Evolutionary conservation across 345 rosid species (phyloP).

Genomic region (Noccaea bulbosa): DNA sequence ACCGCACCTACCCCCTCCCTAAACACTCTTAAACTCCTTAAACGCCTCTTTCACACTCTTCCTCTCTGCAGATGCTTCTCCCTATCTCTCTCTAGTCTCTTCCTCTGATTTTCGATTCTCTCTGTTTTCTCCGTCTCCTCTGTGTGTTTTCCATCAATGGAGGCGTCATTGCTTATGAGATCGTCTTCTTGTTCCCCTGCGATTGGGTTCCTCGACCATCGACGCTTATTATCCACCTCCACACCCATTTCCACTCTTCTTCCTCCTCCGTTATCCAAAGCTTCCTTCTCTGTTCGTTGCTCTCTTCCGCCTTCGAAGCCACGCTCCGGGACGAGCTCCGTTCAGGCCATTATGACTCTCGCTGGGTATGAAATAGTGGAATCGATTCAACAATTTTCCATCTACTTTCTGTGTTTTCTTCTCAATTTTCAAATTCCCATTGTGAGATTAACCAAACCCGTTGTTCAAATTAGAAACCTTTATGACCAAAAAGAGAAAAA

Average conservation of each 20-base stretch:
- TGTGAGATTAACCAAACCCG: not conserved
- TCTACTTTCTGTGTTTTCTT: not conserved
- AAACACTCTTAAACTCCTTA: not conserved
- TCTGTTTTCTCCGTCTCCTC: conserved; percentile 33
- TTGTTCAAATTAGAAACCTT: not conserved
- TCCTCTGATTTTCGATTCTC: not conserved
- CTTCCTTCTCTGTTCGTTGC: conserved; percentile 32
- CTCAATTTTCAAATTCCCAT: not conserved
- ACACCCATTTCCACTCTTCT: conserved; percentile 30
- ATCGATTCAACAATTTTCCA: not conserved
- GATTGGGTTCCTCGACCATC: conserved; percentile 35
- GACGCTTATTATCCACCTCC: conserved; percentile 33
- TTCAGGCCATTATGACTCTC: conserved; percentile 50
- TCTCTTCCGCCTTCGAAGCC: conserved; percentile 44
- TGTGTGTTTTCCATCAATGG: conserved; percentile 52
- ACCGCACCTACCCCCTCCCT: conserved; percentile 34
- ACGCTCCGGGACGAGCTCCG: conserved; percentile 43
- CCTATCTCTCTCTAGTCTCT: not conserved
- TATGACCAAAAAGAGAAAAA: not conserved
- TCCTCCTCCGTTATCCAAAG: conserved; percentile 16
- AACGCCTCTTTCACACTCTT: not conserved
- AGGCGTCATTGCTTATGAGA: conserved; percentile 52
- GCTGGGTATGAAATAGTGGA: conserved; percentile 50
- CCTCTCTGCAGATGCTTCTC: not conserved
- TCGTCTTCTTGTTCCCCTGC: conserved; percentile 43